These are phyloP conservation scores for Bassia scoparia DNA, from an alignment of 148 eudicot species.

Conservation along the genomic window DNA sequence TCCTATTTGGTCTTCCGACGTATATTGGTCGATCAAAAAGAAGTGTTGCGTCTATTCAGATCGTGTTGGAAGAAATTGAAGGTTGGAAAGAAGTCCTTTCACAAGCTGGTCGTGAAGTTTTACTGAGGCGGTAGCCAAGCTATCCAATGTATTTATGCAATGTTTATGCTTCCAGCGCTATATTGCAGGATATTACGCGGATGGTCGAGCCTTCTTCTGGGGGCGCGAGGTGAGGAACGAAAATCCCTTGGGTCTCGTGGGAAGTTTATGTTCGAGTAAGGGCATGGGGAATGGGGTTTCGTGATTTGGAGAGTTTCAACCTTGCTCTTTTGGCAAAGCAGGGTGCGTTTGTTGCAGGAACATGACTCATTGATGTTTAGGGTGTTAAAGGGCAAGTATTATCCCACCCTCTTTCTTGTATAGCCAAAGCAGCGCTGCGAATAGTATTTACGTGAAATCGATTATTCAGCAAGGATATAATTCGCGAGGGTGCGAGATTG, in stretches of 20 bases:
- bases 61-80: neutral
- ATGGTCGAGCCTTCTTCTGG: neutral
- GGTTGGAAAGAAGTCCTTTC: neutral
- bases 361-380: neutral
- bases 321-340: neutral
- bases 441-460: neutral
- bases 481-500: neutral
- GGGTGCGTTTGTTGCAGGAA: neutral
- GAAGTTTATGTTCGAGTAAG: neutral
- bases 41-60: neutral
- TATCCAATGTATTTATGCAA: neutral
- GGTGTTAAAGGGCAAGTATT: neutral
- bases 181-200: neutral
- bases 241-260: neutral
- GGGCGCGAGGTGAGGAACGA: neutral
- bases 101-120: neutral
- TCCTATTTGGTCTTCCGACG: neutral
- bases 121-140: neutral
- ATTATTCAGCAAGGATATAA: neutral
- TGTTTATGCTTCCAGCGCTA: neutral
- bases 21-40: neutral
- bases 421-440: neutral
- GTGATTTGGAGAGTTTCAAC: neutral
- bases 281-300: neutral
- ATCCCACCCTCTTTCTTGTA: neutral